These are phyloP conservation scores for Dactylellina cionopaga DNA, from an alignment of 2,329 filamentous ascomycete genomes.

Conservation along the genomic window DNA sequence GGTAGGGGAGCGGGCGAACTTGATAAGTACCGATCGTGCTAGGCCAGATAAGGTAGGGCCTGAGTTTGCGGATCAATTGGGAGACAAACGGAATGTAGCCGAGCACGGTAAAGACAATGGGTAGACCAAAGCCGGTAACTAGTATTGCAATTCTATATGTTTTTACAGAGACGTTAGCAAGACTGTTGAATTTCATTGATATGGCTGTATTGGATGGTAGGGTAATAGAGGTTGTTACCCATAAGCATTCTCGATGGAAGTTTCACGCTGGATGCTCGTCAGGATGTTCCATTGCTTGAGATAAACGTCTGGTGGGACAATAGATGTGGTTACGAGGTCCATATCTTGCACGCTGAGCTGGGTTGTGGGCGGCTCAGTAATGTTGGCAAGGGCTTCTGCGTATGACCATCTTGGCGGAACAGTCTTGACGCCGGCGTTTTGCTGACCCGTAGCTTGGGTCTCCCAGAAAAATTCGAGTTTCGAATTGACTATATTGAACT, in stretches of 20 bases:
- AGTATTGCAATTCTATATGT: slow-evolving; percentile 57
- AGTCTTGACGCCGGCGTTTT: slow-evolving; percentile 1
- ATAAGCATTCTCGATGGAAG: slow-evolving; percentile 50
- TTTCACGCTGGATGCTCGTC: slow-evolving; percentile 11
- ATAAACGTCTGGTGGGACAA: slow-evolving; percentile 42
- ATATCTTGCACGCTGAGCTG: slow-evolving; percentile 28
- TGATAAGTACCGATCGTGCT: slow-evolving; percentile 58
- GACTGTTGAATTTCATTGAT: background rate
- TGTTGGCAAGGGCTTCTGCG: slow-evolving; percentile 43
- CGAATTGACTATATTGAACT: slow-evolving; percentile 49
- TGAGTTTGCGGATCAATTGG: slow-evolving; percentile 55
- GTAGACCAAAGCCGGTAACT: slow-evolving; percentile 56
- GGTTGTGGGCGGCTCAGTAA: slow-evolving; percentile 37
- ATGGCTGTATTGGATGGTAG: background rate
- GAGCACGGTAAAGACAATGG: slow-evolving; percentile 56
- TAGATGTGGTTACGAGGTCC: slow-evolving; percentile 54
- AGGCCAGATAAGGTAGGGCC: slow-evolving; percentile 60
- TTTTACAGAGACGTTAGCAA: slow-evolving; percentile 6
- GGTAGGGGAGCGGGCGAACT: slow-evolving; percentile 59
- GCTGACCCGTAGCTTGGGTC: slow-evolving; percentile 52
- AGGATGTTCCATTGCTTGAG: slow-evolving; percentile 8
- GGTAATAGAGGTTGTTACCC: slow-evolving; percentile 29
- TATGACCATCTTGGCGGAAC: slow-evolving; percentile 58
- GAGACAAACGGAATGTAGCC: slow-evolving; percentile 57
- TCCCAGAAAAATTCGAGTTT: slow-evolving; percentile 57